phyloP scores from a whole-genome alignment of 495 filamentous ascomycete species.

The Delitschia confertaspora region DNA sequence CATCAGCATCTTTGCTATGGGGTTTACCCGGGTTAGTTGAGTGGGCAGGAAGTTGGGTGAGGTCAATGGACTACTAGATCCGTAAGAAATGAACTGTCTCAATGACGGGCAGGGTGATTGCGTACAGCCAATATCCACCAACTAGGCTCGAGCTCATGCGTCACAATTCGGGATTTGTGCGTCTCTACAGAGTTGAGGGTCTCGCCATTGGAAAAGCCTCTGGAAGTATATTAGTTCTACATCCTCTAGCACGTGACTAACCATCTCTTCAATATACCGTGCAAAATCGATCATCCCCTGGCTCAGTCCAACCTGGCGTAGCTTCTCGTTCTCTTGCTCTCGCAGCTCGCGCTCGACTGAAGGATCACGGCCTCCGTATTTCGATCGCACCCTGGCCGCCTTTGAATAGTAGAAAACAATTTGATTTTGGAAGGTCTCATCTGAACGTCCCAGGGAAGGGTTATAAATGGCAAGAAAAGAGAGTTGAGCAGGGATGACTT shows the following conservation, averaged over 20 bases:
- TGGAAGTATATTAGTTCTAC: constrained; percentile 27
- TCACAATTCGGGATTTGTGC: constrained; percentile 70
- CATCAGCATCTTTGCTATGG: constrained; percentile 27
- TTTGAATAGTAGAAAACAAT: constrained; percentile 85
- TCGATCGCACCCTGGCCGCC: constrained; percentile 35
- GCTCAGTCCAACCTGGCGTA: constrained; percentile 91
- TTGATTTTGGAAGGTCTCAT: constrained; percentile 82
- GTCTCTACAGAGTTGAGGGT: constrained; percentile 83
- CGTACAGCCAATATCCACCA: constrained; percentile 92
- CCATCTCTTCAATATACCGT: constrained; percentile 39
- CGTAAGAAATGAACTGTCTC: no score
- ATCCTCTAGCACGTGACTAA: background rate
- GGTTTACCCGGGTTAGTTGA: constrained; percentile 4
- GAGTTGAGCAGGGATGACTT: constrained; percentile 67
- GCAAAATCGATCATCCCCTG: constrained; percentile 96
- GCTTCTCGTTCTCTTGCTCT: constrained; percentile 65
- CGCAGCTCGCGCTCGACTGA: constrained; percentile 33
- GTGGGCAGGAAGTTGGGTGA: constrained; percentile 50
- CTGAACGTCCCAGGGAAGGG: constrained; percentile 74
- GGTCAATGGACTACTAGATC: constrained; percentile 54
- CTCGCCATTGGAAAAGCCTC: constrained; percentile 68
- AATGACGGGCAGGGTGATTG: background rate
- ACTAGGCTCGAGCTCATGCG: constrained; percentile 74
- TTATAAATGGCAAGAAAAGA: constrained; percentile 91
- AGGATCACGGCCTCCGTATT: constrained; percentile 8